Evolutionary conservation across 164 flowering plant genomes (phyloP).

Genomic region (Magnolia sinica): DNA sequence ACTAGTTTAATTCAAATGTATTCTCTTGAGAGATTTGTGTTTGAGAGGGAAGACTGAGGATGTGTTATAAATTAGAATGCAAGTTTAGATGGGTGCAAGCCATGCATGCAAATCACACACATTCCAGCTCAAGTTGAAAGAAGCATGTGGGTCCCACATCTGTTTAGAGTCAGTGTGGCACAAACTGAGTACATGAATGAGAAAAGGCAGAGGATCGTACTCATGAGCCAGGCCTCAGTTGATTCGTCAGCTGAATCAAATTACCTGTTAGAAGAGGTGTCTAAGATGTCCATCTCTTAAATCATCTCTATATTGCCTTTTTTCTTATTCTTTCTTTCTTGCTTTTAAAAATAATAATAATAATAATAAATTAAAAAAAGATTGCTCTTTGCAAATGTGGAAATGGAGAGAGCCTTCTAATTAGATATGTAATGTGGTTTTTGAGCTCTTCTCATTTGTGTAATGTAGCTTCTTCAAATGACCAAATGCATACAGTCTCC

Average conservation of each 20-base stretch:
- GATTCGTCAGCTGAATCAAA: slow-evolving; percentile 84
- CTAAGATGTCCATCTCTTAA: slow-evolving; percentile 46
- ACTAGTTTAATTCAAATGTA: too few relatives aligned
- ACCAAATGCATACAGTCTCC: too few relatives aligned
- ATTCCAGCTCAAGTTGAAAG: slow-evolving; percentile 56
- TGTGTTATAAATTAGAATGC: too few relatives aligned
- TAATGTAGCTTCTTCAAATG: too few relatives aligned
- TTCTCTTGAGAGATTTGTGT: too few relatives aligned
- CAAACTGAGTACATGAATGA: slow-evolving; percentile 73
- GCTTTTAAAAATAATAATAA: too few relatives aligned
- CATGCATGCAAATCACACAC: too few relatives aligned
- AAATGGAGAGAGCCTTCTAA: not conserved
- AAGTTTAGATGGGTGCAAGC: too few relatives aligned
- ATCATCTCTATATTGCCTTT: not conserved
- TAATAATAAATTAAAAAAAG: too few relatives aligned
- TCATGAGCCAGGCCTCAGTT: slow-evolving; percentile 18
- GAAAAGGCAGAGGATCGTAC: slow-evolving; percentile 48
- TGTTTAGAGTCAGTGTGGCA: slow-evolving; percentile 66
- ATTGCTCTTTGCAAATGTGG: not conserved
- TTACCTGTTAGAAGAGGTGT: slow-evolving; percentile 64
- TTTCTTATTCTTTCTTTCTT: too few relatives aligned
- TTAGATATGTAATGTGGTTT: not conserved
- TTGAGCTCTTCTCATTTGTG: not conserved
- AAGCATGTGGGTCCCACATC: slow-evolving; percentile 77
- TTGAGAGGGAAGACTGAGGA: too few relatives aligned